Evolutionary conservation across 2,329 filamentous ascomycete genomes (phyloP).

Genomic region (Xylaria sp.): DNA sequence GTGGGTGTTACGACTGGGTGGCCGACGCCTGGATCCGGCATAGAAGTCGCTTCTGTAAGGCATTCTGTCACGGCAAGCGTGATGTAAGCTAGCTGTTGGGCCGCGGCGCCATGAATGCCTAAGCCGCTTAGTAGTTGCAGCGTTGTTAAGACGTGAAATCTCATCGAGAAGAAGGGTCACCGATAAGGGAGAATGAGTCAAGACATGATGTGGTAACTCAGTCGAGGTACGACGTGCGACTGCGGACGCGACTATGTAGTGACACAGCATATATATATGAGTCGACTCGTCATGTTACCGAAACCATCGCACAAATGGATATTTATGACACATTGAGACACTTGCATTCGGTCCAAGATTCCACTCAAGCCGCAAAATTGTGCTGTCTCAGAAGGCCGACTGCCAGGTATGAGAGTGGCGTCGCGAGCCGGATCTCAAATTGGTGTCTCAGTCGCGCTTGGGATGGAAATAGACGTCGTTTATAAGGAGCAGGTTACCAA

Average conservation of each 20-base stretch:
- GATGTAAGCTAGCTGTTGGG: slow-evolving; percentile 23
- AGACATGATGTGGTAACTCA: neutral
- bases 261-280: slow-evolving; percentile 10
- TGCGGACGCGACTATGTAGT: neutral
- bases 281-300: neutral
- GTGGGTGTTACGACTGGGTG: neutral
- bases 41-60: neutral
- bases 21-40: neutral
- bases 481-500: neutral
- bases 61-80: slow-evolving; percentile 28
- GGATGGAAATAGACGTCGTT: neutral
- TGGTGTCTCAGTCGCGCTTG: slow-evolving; percentile 6
- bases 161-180: slow-evolving; percentile 13
- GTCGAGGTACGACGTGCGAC: neutral
- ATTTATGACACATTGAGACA: neutral
- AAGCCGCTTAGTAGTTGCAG: slow-evolving; percentile 9
- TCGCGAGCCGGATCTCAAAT: neutral
- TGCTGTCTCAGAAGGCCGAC: slow-evolving; percentile 8
- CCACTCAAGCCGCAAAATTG: neutral
- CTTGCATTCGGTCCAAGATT: slow-evolving; percentile 3
- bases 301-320: neutral
- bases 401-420: neutral
- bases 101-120: neutral
- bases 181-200: neutral
- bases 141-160: neutral